Evolutionary conservation across 192 early-diverging fungal species (phyloP).

Genomic region (Helicostylum pulchrum): DNA sequence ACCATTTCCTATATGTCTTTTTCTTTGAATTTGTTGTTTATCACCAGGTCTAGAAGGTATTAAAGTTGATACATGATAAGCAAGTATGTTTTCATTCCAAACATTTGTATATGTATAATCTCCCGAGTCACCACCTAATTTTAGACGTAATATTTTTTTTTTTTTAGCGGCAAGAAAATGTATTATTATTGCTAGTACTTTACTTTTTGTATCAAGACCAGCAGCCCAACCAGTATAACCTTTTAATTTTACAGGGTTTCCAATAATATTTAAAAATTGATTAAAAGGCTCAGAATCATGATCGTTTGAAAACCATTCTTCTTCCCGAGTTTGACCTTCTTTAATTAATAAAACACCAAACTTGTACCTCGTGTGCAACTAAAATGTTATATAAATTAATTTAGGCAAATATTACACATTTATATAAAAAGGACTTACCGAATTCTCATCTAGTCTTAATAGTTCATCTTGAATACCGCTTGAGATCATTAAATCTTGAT

Average conservation of each 20-base stretch:
- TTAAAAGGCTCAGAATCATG: slow-evolving; percentile 53
- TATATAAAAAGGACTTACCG: slow-evolving; percentile 48
- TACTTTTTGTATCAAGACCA: slow-evolving; percentile 67
- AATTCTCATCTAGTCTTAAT: slow-evolving; percentile 69
- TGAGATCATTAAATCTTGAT: slow-evolving; percentile 39
- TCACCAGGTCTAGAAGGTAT: slow-evolving; percentile 66
- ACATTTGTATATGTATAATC: slow-evolving; percentile 66
- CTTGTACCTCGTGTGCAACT: slow-evolving; percentile 58
- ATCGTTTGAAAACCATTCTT: slow-evolving; percentile 74
- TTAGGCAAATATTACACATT: neutral
- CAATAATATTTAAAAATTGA: slow-evolving; percentile 67
- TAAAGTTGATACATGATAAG: slow-evolving; percentile 76
- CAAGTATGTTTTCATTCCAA: slow-evolving; percentile 73
- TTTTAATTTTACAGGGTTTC: slow-evolving; percentile 63
- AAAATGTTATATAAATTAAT: neutral
- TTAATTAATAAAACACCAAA: slow-evolving; percentile 74
- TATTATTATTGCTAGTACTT: too few species aligned
- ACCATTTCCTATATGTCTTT: slow-evolving; percentile 62
- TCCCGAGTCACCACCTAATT: slow-evolving; percentile 61
- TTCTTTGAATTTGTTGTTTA: slow-evolving; percentile 66
- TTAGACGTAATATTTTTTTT: too few species aligned
- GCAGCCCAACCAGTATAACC: slow-evolving; percentile 77
- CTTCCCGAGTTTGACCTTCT: slow-evolving; percentile 69
- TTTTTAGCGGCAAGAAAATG: too few species aligned
- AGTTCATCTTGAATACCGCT: slow-evolving; percentile 60